phyloP scores from a whole-genome alignment of 2,329 filamentous ascomycete genomes.

The Aureobasidium sp. region DNA sequence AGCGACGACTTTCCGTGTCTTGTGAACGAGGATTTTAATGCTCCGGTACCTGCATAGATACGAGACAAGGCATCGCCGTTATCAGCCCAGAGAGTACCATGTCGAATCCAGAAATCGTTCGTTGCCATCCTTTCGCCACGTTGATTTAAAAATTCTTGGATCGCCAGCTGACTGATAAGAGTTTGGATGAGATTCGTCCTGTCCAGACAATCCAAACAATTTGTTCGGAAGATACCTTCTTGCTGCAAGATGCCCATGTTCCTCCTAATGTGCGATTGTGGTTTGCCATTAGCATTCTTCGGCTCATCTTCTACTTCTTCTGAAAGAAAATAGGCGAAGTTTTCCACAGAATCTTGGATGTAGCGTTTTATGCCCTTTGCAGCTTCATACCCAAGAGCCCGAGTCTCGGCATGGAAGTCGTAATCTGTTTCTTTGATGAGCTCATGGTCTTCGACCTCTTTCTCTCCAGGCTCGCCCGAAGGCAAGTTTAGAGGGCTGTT shows the following conservation, averaged over 20 bases:
- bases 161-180: slow-evolving; percentile 86
- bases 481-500: slow-evolving; percentile 62
- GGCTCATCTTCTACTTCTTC: slow-evolving; percentile 57
- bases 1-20: slow-evolving; percentile 92
- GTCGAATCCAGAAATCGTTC: slow-evolving; percentile 83
- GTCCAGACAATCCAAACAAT: slow-evolving; percentile 93
- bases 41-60: slow-evolving; percentile 94
- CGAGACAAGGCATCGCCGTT: slow-evolving; percentile 91
- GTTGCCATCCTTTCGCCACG: slow-evolving; percentile 56
- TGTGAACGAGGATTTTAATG: slow-evolving; percentile 91
- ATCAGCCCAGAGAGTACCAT: slow-evolving; percentile 93
- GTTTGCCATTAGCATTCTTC: slow-evolving; percentile 34
- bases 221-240: slow-evolving; percentile 91
- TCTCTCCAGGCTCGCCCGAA: slow-evolving; percentile 25
- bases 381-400: slow-evolving; percentile 82
- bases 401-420: slow-evolving; percentile 93
- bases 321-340: slow-evolving; percentile 87
- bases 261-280: slow-evolving; percentile 31
- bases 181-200: slow-evolving; percentile 95
- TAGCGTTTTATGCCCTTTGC: slow-evolving; percentile 75
- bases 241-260: slow-evolving; percentile 74
- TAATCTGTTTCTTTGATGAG: slow-evolving; percentile 79
- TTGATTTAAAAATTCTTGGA: slow-evolving; percentile 76
- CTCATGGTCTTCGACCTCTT: slow-evolving; percentile 55
- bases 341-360: slow-evolving; percentile 71